These are phyloP conservation scores for Sarcocystis neurona DNA, from an alignment of 169 alveolate genomes.

Conservation along the genomic window DNA sequence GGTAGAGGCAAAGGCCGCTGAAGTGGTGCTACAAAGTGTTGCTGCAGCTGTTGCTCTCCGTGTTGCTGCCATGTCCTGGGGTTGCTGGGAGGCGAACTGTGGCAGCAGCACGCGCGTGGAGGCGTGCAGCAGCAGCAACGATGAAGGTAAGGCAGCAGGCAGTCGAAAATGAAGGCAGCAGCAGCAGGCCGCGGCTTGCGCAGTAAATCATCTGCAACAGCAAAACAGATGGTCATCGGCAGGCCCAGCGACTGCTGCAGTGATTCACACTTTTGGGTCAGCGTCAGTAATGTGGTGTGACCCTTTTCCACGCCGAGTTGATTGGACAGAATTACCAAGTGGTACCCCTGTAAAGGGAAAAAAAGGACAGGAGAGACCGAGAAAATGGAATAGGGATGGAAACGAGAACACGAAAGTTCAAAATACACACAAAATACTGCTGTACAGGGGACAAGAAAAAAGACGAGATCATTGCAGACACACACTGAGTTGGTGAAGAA, in stretches of 20 bases:
- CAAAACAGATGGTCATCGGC: constrained; percentile 56
- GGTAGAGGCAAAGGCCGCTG: too few relatives aligned
- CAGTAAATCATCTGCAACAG: constrained; percentile 52
- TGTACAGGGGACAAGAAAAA: too few relatives aligned
- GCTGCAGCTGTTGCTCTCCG: background rate
- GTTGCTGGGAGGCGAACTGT: background rate
- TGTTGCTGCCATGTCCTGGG: background rate
- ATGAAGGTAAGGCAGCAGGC: constrained; percentile 41
- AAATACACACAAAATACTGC: background rate
- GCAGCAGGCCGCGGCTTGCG: constrained; percentile 61
- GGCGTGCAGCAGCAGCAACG: background rate
- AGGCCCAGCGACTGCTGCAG: constrained; percentile 44
- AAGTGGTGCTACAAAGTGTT: too few relatives aligned
- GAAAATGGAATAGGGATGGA: background rate
- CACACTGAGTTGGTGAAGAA: too few relatives aligned
- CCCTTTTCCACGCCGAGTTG: constrained; percentile 61
- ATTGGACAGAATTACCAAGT: constrained; percentile 48
- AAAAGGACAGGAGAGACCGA: background rate
- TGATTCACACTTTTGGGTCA: constrained; percentile 50
- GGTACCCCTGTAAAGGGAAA: constrained; percentile 48
- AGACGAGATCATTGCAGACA: too few relatives aligned
- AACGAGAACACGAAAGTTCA: background rate
- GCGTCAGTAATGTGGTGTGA: constrained; percentile 36
- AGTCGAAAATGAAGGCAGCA: constrained; percentile 40
- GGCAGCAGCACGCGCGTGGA: background rate